A percentile compares a stretch with the other conserved stretches of the same genome.
Evolutionary conservation across 225 moss, liverwort and hornwort genomes (phyloP).

Genomic region (Marchantia paleacea): DNA sequence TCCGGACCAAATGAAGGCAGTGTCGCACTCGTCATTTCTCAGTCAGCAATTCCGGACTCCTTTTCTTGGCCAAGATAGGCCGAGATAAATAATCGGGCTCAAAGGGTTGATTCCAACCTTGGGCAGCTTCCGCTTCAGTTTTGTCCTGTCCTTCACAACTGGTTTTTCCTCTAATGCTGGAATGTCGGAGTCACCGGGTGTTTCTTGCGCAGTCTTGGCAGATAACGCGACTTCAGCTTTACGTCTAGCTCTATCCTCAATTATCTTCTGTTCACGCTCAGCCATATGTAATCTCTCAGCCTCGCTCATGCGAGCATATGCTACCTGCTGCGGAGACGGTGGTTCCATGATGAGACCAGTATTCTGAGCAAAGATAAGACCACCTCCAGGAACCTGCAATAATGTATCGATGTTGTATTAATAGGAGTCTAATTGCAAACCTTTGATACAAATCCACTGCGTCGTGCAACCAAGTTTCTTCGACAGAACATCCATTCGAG

Average conservation of each 20-base stretch:
- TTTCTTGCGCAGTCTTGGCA: background rate
- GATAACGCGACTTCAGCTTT: slow-evolving; percentile 23
- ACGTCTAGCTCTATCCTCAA: slow-evolving; percentile 43
- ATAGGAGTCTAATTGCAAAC: no score
- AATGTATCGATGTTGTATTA: background rate
- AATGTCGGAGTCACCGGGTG: background rate
- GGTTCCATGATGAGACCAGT: slow-evolving; percentile 81
- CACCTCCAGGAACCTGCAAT: slow-evolving; percentile 77
- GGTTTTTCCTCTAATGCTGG: slow-evolving; percentile 6
- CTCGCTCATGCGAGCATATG: slow-evolving; percentile 71
- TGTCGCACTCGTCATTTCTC: background rate
- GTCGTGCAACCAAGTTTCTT: no score
- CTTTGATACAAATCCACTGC: no score
- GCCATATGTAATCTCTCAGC: slow-evolving; percentile 58
- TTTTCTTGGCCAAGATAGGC: background rate
- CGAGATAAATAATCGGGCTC: background rate
- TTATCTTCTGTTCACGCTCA: slow-evolving; percentile 51
- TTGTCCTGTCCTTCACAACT: slow-evolving; percentile 12
- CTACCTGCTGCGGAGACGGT: slow-evolving; percentile 68
- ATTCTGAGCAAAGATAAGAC: slow-evolving; percentile 66
- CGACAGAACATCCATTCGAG: no score
- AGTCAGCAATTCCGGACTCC: background rate
- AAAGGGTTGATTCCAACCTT: background rate
- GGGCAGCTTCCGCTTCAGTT: slow-evolving; percentile 38
- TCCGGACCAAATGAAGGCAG: no score